Base-by-base conservation (phyloP, 305 asterid genomes). In the Ilex paraguariensis region DNA sequence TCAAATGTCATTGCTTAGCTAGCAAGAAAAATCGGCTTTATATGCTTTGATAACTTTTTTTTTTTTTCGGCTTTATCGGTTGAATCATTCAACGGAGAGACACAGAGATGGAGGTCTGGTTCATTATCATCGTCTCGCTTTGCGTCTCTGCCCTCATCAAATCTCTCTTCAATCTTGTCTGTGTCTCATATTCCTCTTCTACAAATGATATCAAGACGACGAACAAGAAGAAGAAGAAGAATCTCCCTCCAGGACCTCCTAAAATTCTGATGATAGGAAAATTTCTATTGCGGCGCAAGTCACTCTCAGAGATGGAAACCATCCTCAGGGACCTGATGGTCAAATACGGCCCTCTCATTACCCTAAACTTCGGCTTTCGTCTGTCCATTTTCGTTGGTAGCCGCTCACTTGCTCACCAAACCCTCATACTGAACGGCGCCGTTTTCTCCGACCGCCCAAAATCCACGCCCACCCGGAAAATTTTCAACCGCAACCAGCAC, bases 371-470 rank as follows among this genome's bases (percentile, higher is more conserved):
- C 21, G 21, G 21, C 21, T 21, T 2, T 28, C 59, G 36, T 16
- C 36, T 3, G 31, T 7, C 59, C 33, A 55, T 55, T 31, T 55
- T 55, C 59, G 59, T 55, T 14, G 33, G 33, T 13, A n/a, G 32
- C 59, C 59, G 16, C 36, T 7, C 9, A 5, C 59, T 55, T 21
- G 36, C 59, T 31, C 59, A 55, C 59, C 31, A 14, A 28, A 30
- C 36, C 12, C 59, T 55, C 59, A 13, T 55, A 7, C 59, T 12
- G 14, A 55, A 55, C 31, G 59, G 59, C 32, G 59, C 59, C 7
- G 36, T 55, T 13, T 55, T 55, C 32, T 55, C 59, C 36, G 59
- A 55, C 59, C 59, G 59, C 6, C 59, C 59, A 7, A 4, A 8
- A 0, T 15, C 59, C 33, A 5, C 16, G 8, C 32, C 59, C 13